phyloP scores from a whole-genome alignment of 805 yeast species.

The Spathaspora gorwiae region DNA sequence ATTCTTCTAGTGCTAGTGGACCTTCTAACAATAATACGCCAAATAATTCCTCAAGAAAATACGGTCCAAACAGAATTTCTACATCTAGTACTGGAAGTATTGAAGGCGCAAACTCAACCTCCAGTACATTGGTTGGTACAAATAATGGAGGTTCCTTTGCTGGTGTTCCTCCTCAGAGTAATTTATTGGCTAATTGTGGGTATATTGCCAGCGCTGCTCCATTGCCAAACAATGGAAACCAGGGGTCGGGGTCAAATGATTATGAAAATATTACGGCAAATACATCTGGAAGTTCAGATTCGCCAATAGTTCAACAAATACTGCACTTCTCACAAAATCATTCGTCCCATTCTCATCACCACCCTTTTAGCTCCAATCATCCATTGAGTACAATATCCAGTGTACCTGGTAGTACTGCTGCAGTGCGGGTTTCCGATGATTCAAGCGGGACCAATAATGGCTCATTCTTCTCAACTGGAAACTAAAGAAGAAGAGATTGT shows the following conservation, averaged over 20 bases:
- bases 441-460: background rate
- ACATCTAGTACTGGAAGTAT: background rate
- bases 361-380: background rate
- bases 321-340: background rate
- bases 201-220: background rate
- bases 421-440: background rate
- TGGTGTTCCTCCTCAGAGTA: background rate
- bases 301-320: background rate
- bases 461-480: background rate
- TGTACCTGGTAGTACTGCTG: background rate
- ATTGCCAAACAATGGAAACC: background rate
- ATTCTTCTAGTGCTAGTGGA: conserved; percentile 4
- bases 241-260: background rate
- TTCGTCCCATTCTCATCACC: background rate
- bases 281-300: background rate
- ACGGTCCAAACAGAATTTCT: background rate
- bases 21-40: background rate
- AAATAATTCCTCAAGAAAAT: background rate
- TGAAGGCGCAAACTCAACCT: background rate
- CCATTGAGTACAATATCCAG: background rate
- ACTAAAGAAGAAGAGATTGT: too few relatives aligned
- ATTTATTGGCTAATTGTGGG: background rate
- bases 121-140: background rate
- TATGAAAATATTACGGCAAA: background rate
- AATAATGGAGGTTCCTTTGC: conserved; percentile 1